phyloP scores from a whole-genome alignment of 2,329 filamentous ascomycete genomes.

The Colletotrichum trifolii region DNA sequence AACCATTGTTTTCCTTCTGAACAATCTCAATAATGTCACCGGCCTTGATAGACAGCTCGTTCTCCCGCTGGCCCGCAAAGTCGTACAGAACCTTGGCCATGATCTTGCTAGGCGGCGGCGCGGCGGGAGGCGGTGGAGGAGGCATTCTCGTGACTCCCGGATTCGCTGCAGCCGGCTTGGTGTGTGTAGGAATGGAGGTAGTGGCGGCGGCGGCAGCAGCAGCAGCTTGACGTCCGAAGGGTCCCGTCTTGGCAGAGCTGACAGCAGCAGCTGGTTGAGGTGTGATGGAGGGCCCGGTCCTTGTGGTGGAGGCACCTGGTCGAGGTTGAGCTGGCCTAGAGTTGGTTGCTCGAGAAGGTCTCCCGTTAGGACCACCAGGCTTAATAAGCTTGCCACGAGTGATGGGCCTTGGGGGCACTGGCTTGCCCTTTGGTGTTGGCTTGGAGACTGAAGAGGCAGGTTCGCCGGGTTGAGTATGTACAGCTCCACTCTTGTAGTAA shows the following conservation, averaged over 20 bases:
- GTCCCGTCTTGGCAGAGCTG: conserved; percentile 40
- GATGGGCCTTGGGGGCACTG: conserved; percentile 87
- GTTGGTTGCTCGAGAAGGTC: conserved; percentile 76
- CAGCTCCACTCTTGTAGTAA: conserved; percentile 91
- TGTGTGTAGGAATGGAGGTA: conserved; percentile 33
- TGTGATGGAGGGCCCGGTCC: conserved; percentile 28
- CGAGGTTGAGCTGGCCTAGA: conserved; percentile 57
- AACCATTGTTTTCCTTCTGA: conserved; percentile 96
- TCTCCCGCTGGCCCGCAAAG: conserved; percentile 84
- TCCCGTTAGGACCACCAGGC: conserved; percentile 86
- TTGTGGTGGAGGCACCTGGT: conserved; percentile 48
- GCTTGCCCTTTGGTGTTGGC: conserved; percentile 88
- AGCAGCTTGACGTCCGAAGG: conserved; percentile 33
- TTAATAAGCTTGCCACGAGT: conserved; percentile 93
- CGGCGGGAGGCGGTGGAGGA: conserved; percentile 75
- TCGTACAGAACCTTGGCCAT: conserved; percentile 94
- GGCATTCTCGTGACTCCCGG: conserved; percentile 45
- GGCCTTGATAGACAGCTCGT: conserved; percentile 83
- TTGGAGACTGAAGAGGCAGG: conserved; percentile 83
- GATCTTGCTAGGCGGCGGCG: conserved; percentile 73
- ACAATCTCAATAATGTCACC: conserved; percentile 89
- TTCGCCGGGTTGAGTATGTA: conserved; percentile 89
- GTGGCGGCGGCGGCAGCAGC: conserved; percentile 38
- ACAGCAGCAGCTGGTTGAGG: conserved; percentile 49
- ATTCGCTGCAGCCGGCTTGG: conserved; percentile 33